Percentiles rank a stretch among this genome's conserved stretches.
These are phyloP conservation scores for Lipomyces anomalus DNA, from an alignment of 805 yeast species.

Conservation along the genomic window DNA sequence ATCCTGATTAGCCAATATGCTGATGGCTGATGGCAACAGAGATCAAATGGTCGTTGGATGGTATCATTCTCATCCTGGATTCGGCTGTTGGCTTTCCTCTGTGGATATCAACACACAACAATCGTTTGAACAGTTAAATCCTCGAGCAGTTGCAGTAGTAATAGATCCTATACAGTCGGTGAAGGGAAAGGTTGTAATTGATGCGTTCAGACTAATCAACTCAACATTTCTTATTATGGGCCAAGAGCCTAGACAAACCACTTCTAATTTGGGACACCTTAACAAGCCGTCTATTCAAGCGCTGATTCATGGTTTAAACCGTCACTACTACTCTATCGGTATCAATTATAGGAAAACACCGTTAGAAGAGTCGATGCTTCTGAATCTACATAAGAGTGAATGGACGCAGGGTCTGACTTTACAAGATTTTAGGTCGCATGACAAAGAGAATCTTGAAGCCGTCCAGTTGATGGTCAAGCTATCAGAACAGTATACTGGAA, in stretches of 20 bases:
- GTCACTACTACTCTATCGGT: constrained; percentile 92
- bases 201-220: constrained; percentile 92
- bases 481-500: constrained; percentile 80
- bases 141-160: constrained; percentile 96
- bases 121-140: constrained; percentile 91
- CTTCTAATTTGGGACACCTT: constrained; percentile 89
- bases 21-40: constrained; percentile 37
- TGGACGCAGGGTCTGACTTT: constrained; percentile 92
- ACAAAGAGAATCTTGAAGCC: constrained; percentile 64
- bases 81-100: constrained; percentile 98
- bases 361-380: constrained; percentile 86
- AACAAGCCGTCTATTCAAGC: constrained; percentile 97
- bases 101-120: constrained; percentile 98
- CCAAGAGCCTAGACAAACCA: constrained; percentile 96
- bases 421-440: constrained; percentile 70
- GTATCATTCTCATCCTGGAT: constrained; percentile 99
- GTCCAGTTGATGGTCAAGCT: constrained; percentile 78
- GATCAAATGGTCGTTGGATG: constrained; percentile 99
- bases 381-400: constrained; percentile 87
- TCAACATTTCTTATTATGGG: constrained; percentile 87
- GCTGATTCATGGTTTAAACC: constrained; percentile 90
- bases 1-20: neutral
- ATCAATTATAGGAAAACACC: constrained; percentile 91
- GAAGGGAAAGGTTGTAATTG: constrained; percentile 97
- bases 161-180: constrained; percentile 98